These are phyloP conservation scores for Clohesyomyces aquaticus DNA, from an alignment of 495 filamentous ascomycete genomes.

Conservation along the genomic window DNA sequence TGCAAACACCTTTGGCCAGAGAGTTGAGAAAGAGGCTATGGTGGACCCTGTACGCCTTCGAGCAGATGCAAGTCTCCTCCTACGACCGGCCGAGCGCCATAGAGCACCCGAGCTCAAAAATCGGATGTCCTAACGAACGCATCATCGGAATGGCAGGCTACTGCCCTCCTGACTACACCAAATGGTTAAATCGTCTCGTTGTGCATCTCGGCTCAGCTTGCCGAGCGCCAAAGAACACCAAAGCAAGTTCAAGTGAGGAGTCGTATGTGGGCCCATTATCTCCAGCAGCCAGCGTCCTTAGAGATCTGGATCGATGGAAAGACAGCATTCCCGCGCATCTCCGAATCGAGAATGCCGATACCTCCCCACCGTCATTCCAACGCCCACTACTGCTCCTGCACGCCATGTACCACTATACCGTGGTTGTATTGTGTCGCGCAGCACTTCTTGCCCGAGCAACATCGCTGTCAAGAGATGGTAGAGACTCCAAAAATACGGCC, in stretches of 20 bases:
- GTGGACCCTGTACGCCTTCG: slow-evolving; percentile 55
- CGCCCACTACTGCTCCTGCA: slow-evolving; percentile 42
- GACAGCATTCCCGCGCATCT: slow-evolving; percentile 45
- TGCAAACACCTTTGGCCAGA: slow-evolving; percentile 47
- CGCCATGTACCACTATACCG: slow-evolving; percentile 39
- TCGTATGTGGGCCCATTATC: slow-evolving; percentile 40
- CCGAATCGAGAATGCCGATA: slow-evolving; percentile 34
- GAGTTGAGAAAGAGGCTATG: slow-evolving; percentile 54
- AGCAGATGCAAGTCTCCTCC: slow-evolving; percentile 53
- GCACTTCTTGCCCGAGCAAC: slow-evolving; percentile 40
- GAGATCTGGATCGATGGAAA: slow-evolving; percentile 50
- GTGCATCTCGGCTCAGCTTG: slow-evolving; percentile 41
- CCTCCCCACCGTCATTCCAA: slow-evolving; percentile 36
- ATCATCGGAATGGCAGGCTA: slow-evolving; percentile 46
- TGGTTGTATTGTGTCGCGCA: slow-evolving; percentile 34
- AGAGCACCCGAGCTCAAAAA: slow-evolving; percentile 50
- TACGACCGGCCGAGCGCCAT: slow-evolving; percentile 55
- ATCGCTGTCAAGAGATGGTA: slow-evolving; percentile 29
- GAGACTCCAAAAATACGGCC: slow-evolving; percentile 24
- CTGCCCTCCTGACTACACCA: slow-evolving; percentile 39
- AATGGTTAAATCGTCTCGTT: slow-evolving; percentile 35
- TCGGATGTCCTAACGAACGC: slow-evolving; percentile 42
- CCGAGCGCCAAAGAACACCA: slow-evolving; percentile 34
- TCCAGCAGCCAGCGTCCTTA: slow-evolving; percentile 38
- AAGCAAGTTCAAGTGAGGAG: slow-evolving; percentile 31